Percentiles rank a stretch among this genome's conserved stretches.
Evolutionary conservation across 148 eudicot genomes (phyloP).

Genomic region (Rhododendron simsii): DNA sequence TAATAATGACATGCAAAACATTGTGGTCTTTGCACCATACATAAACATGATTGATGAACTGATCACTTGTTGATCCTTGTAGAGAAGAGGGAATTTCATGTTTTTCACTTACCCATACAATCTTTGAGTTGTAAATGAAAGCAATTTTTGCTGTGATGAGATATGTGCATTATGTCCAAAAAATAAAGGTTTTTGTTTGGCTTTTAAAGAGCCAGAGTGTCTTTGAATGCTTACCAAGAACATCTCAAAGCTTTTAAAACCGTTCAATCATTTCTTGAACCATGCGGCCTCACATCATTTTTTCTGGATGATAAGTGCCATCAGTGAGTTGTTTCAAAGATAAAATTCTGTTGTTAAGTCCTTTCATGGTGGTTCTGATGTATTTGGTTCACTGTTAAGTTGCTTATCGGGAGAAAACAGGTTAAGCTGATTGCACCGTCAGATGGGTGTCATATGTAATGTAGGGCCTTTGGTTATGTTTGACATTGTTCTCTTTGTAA

Average conservation of each 20-base stretch:
- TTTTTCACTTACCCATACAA: not conserved
- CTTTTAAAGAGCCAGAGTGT: not conserved
- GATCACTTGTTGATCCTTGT: not conserved
- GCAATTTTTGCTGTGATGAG: not conserved
- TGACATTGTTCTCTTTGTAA: not conserved
- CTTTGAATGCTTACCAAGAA: not conserved
- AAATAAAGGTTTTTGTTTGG: not conserved
- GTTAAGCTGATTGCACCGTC: not conserved
- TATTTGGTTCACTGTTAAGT: not conserved
- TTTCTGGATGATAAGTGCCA: not conserved
- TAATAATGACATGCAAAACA: not conserved
- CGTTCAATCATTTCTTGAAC: not conserved
- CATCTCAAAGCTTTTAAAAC: not conserved
- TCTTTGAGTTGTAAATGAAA: not conserved
- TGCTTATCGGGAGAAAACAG: not conserved
- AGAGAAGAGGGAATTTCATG: not conserved
- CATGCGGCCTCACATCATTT: not conserved
- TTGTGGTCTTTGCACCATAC: not conserved
- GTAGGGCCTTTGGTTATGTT: not conserved
- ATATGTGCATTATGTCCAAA: not conserved
- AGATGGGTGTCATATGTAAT: not conserved
- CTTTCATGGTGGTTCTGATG: not conserved
- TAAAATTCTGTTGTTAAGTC: not conserved
- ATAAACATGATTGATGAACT: not conserved
- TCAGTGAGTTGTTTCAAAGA: not conserved